A percentile compares a stretch with the other conserved stretches of the same genome.
These are phyloP conservation scores for Clarireedia hainanense DNA, from an alignment of 2,329 filamentous ascomycete genomes.

Conservation along the genomic window DNA sequence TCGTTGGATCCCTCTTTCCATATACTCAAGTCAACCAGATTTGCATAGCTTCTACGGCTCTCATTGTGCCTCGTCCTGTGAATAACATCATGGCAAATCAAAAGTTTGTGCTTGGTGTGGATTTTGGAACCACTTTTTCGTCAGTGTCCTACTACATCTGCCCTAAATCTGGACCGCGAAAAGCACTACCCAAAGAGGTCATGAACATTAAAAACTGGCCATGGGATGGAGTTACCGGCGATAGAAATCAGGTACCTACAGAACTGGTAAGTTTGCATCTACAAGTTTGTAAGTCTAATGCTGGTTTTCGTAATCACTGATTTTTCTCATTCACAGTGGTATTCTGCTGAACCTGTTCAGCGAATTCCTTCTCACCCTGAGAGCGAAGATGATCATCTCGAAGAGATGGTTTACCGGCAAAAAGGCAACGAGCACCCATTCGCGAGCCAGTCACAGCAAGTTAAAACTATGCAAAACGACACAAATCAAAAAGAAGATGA, in stretches of 20 bases:
- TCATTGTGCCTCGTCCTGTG: neutral
- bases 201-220: slow-evolving; percentile 4
- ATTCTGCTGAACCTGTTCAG: neutral
- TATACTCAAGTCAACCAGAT: no score
- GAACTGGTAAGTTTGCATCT: neutral
- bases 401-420: neutral
- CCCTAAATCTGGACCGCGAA: neutral
- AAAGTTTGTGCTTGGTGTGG: neutral
- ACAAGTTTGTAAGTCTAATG: no score
- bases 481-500: neutral
- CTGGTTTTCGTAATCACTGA: neutral
- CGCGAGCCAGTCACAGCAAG: neutral
- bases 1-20: no score
- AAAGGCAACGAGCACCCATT: neutral
- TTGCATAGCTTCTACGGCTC: neutral
- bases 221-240: neutral
- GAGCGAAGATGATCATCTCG: neutral
- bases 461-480: neutral
- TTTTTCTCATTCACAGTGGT: neutral
- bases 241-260: neutral
- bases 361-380: neutral
- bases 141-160: neutral
- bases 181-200: neutral
- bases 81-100: neutral
- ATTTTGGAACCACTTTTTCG: slow-evolving; percentile 1